phyloP scores from a whole-genome alignment of 2,329 filamentous ascomycete species.

The Sordariomycetes sp. region DNA sequence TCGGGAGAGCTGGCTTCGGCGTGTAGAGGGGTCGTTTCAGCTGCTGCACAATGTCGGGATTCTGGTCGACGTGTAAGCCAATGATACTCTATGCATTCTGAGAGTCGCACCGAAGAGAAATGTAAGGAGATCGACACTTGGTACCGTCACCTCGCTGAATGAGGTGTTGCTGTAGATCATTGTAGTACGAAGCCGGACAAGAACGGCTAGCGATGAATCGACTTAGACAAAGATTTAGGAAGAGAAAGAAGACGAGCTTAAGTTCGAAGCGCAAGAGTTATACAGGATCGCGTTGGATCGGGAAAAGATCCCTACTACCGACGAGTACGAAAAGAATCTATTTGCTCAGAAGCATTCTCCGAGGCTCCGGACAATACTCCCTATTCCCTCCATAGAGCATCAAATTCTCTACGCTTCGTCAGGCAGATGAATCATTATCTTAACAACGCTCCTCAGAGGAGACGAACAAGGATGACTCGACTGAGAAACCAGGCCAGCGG shows the following conservation, averaged over 20 bases:
- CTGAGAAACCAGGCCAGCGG: no score
- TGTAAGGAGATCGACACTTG: conserved; percentile 31
- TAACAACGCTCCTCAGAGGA: no score
- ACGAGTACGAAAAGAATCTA: no score
- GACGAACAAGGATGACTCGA: no score
- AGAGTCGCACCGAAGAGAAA: conserved; percentile 27
- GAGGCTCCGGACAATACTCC: no score
- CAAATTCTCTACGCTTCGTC: no score
- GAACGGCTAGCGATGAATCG: no score
- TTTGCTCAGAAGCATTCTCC: no score
- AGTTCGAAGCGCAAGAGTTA: neutral
- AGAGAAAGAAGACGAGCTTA: no score
- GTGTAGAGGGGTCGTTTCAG: conserved; percentile 44
- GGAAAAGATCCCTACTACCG: neutral
- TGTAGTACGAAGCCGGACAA: neutral
- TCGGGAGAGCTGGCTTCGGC: conserved; percentile 46
- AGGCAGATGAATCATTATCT: no score
- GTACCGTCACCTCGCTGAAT: conserved; percentile 18
- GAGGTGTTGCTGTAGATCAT: conserved; percentile 8
- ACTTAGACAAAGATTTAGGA: neutral
- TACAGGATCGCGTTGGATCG: no score
- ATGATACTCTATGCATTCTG: neutral
- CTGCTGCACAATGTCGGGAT: conserved; percentile 13
- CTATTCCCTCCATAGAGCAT: no score
- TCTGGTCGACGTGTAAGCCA: conserved; percentile 16